phyloP scores from a whole-genome alignment of 2,329 filamentous ascomycete genomes.

The Talaromyces amestolkiae region DNA sequence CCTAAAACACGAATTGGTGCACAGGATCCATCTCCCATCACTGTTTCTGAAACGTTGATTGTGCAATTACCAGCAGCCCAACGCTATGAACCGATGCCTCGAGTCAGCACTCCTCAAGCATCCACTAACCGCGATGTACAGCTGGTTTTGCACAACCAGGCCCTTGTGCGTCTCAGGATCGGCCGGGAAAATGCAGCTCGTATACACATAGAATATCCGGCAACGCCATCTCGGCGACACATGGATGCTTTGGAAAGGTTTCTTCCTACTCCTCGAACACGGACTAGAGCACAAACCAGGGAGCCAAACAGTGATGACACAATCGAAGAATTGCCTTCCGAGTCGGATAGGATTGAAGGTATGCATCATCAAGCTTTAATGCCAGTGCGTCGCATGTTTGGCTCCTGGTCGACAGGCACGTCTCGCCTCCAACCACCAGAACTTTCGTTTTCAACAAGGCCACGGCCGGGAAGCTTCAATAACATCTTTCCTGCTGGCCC shows the following conservation, averaged over 20 bases:
- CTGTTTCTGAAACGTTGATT: not conserved
- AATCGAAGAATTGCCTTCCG: slow-evolving; percentile 1
- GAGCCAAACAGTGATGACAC: slow-evolving; percentile 16
- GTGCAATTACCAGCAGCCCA: not conserved
- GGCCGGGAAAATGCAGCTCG: slow-evolving; percentile 26
- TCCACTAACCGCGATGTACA: not conserved
- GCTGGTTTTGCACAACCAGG: slow-evolving; percentile 1
- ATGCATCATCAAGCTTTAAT: not conserved
- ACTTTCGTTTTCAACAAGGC: not conserved
- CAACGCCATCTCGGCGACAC: not conserved
- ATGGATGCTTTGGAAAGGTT: not conserved
- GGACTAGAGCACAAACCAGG: not conserved
- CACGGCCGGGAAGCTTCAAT: not conserved
- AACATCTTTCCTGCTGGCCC: not conserved
- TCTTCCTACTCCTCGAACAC: not conserved
- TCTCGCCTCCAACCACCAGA: not conserved
- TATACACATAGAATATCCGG: slow-evolving; percentile 17
- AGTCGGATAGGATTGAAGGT: not conserved
- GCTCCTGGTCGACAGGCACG: slow-evolving; percentile 6
- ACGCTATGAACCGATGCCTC: not conserved
- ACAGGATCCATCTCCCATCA: not conserved
- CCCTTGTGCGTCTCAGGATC: slow-evolving; percentile 25
- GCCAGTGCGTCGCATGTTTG: slow-evolving; percentile 13
- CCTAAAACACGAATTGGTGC: not conserved
- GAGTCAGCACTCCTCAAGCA: not conserved